These are phyloP conservation scores for Gymnopilus dilepis DNA, from an alignment of 768 basidiomycete genomes.

Conservation along the genomic window DNA sequence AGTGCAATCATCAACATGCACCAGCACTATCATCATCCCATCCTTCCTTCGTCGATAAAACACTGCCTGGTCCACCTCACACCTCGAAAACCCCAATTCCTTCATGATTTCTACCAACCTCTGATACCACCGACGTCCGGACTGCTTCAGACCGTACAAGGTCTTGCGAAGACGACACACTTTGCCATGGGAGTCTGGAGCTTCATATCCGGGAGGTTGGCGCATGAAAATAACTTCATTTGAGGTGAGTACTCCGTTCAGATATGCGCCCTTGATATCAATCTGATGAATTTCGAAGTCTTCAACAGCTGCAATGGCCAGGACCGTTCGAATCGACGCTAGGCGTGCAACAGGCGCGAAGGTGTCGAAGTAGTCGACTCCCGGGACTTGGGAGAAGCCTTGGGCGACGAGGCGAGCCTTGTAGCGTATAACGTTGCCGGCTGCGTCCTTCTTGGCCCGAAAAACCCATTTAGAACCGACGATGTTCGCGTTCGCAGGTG, in stretches of 20 bases:
- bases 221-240: not conserved
- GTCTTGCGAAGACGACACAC: constrained; percentile 32
- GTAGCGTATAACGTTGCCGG: too few species aligned
- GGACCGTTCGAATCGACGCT: constrained; percentile 24
- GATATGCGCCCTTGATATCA: too few species aligned
- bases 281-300: too few species aligned
- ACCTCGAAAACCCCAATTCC: constrained; percentile 22
- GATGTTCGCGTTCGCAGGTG: constrained; percentile 26
- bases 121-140: constrained; percentile 32
- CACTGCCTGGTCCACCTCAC: constrained; percentile 30
- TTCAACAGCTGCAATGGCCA: too few species aligned
- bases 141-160: constrained; percentile 37
- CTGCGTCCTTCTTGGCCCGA: constrained; percentile 37
- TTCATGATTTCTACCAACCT: constrained; percentile 16
- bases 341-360: constrained; percentile 11
- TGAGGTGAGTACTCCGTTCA: not conserved
- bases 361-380: too few species aligned
- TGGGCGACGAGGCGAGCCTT: too few species aligned
- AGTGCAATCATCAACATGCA: constrained; percentile 39
- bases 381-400: too few species aligned
- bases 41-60: constrained; percentile 25
- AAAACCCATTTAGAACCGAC: constrained; percentile 39
- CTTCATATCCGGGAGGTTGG: not conserved
- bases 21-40: constrained; percentile 18
- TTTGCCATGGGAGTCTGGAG: not conserved